phyloP scores from a whole-genome alignment of 2,329 filamentous ascomycete species.

The Cordyceps sp. region DNA sequence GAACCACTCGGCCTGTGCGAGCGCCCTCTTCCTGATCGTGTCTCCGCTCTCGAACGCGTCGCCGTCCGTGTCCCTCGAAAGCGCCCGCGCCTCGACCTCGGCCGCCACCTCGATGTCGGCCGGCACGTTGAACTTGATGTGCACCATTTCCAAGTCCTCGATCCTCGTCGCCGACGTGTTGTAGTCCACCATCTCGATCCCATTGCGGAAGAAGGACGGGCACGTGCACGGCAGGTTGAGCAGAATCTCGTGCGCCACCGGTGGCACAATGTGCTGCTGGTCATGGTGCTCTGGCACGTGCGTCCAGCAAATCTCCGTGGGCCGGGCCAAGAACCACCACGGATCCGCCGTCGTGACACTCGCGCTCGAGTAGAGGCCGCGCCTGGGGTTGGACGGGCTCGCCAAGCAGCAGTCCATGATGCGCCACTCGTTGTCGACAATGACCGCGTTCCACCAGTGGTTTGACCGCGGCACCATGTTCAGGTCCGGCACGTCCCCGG shows the following conservation, averaged over 20 bases:
- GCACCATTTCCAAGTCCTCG: constrained; percentile 85
- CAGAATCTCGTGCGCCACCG: constrained; percentile 70
- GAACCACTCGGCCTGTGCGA: constrained; percentile 87
- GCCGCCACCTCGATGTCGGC: constrained; percentile 82
- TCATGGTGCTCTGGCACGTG: constrained; percentile 77
- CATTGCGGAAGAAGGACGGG: constrained; percentile 74
- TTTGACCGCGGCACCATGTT: constrained; percentile 75
- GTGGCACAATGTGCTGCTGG: constrained; percentile 86
- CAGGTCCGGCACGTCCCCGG: constrained; percentile 68
- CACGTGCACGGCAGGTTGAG: constrained; percentile 75
- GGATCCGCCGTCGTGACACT: constrained; percentile 56
- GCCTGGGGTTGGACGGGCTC: constrained; percentile 73
- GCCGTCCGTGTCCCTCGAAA: constrained; percentile 69
- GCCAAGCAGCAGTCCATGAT: constrained; percentile 90
- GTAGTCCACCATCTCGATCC: constrained; percentile 68
- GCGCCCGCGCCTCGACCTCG: constrained; percentile 75
- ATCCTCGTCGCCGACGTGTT: constrained; percentile 76
- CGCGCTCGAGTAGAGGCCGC: constrained; percentile 59
- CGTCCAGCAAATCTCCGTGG: constrained; percentile 85
- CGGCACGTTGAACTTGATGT: constrained; percentile 76
- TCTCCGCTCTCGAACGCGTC: constrained; percentile 91
- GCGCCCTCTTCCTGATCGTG: constrained; percentile 63
- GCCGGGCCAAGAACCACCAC: constrained; percentile 89
- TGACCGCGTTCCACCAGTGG: constrained; percentile 93
- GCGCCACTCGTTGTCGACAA: constrained; percentile 90